Base-by-base conservation (phyloP, 371 early-diverging fungal genomes). In the Zopfochytrium polystomum region DNA sequence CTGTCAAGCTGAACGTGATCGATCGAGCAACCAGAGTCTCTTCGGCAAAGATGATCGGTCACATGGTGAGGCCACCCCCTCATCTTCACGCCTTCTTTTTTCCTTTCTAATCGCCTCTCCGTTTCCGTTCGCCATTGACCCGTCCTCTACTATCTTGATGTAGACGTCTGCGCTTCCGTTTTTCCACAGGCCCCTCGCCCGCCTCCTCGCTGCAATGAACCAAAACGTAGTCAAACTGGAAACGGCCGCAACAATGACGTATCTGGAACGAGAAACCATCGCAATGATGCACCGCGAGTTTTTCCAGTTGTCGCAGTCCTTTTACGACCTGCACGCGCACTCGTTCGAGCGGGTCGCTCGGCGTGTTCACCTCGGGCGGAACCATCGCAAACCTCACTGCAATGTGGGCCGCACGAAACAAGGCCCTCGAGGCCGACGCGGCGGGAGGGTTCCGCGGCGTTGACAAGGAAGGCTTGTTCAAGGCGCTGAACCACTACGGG, bases 151-250 rank as follows among this genome's bases (percentile, higher is more conserved):
- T 11, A 54, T 15, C 9, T 9, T 20, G 35, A 26, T 5, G 9
- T 29, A 76, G 76, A 76, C 77, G 2, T 62, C 80, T 1, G 73
- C 80, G 5, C 64, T 79, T 13, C 80, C 80, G 0, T 79, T 71
- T 59, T 79, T 79, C 52, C 80, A 79, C 46, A 66, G 80, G 18
- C 77, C 79, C 0, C 67, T 79, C 32, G 70, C 75, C 4, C 55
- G 72, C 25, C 67, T 79, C 15, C 61, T 79, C 51, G 62, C 80
- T 27, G 77, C 79, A 25, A 52, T 79, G 63, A 76, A 79, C 62
- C 80, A 79, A 55, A 79, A 76, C 70, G 76, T 76, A 0, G 80
- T 79, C 34, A 79, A 76, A 57, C 62, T 77, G 42, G 80, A 79
- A 50, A 79, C 80, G 15, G 73, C 80, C 1, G 60, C 75, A 29